Evolutionary conservation across 306 rosid species (phyloP), one percentile per base, ranked within the genome.

Genomic region (Argentina anserina): DNA sequence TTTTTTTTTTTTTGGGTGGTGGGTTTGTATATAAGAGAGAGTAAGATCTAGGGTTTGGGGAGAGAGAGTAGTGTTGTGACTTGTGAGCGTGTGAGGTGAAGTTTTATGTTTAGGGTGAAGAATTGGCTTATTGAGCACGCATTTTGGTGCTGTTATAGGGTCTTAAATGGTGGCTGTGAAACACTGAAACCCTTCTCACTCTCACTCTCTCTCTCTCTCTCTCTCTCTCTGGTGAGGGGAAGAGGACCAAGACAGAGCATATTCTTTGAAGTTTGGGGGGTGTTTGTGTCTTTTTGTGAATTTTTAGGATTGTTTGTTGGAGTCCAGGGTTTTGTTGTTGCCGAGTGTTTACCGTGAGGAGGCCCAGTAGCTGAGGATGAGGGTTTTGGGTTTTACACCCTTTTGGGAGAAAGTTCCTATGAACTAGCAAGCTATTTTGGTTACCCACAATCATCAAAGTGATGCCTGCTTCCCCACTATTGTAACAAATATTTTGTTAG

Each of bases 101-200:
- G 40, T 80, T 34, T 43, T 15, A 5, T 4, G 71, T 33, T 23
- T 34, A 39, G 50, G 62, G 33, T 3, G 66, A 70, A 29, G 55
- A 71, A 67, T 13, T 79, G 84, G 90, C 80, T 81, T 85, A 81
- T 60, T 75, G 72, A 81, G 74, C 83, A 88, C 88, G 86, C 87
- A 83, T 79, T 79, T 70, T 67, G 62, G 65, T 40, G 25, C 31
- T 65, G 17, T 25, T 55, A 9, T 9, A 45, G 67, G 50, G 91
- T 80, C 91, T 78, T 76, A 81, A 85, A 78, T 79, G 92, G 86
- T 79, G 90, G 87, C 90, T 67, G 46, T 7, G 55, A 58, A 37
- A 1, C 18, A 2, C 4, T 33, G 36, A 33, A 33, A 33, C 23
- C 11, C 20, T 42, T 11, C 58, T 52, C 82, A 59, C 74, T 81